Base-by-base conservation (phyloP, 2,329 filamentous ascomycete species). In the Fusarium devonianum region DNA sequence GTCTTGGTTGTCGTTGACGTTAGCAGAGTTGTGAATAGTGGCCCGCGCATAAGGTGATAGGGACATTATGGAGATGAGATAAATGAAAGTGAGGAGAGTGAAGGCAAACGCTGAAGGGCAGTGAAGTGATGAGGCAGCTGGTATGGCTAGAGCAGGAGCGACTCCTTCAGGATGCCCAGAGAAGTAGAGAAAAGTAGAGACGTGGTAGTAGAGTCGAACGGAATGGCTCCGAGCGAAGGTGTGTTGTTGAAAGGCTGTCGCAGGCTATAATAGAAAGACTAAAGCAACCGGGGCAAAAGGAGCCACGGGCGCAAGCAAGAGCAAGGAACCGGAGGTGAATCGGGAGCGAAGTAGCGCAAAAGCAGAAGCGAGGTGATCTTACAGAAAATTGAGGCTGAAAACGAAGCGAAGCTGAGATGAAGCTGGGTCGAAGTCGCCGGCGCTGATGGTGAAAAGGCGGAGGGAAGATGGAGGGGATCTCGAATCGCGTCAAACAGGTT, bases 21-120 rank as follows among this genome's bases (percentile, higher is more conserved):
- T 42, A 57, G 53, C 53, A 16, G 35, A 38, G 22, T 44, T 32
- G 25, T 48, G 53, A 19, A 44, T n/a, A 33, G 42, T 30, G 21
- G 25, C 26, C 12, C 53, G 54, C n/a, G 38, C 37, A 13, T 34
- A 10, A 10, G 36, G 14, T 11, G 54, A 53, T 21, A 47, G 44
- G 25, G 54, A 53, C 54, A 57, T 57, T 18, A 16, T 25, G 34
- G 41, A 17, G 16, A 14, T 16, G 30, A 28, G 32, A 32, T 22
- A 13, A 21, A 30, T 25, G 14, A 33, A 19, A 39, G 25, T 34
- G 22, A 29, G 25, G 32, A 23, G 28, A 45, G 29, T 55, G 25
- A 45, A 41, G 35, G 16, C 17, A 44, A 44, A 26, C 9, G 11
- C 16, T 22, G 40, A 25, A 23, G 37, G 49, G 28, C 21, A 35